A percentile compares a stretch with the other conserved stretches of the same genome.
These are phyloP conservation scores for Venturia pyrina DNA, from an alignment of 2,329 filamentous ascomycete species.

Conservation along the genomic window DNA sequence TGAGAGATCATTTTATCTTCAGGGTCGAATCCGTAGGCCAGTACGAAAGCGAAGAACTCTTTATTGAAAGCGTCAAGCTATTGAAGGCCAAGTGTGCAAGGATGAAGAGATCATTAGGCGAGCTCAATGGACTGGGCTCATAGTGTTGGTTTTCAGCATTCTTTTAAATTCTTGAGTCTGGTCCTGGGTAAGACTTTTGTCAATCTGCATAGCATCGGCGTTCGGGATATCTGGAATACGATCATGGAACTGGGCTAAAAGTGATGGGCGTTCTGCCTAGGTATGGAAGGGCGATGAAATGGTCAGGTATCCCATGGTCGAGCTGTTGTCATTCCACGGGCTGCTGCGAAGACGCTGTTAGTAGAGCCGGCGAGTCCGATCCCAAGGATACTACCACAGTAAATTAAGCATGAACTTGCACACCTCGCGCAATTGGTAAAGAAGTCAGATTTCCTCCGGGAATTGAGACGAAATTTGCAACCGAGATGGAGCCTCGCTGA, in stretches of 20 bases:
- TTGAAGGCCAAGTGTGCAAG: slow-evolving; percentile 75
- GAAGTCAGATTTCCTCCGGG: background rate
- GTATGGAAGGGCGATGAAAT: background rate
- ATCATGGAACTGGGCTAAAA: background rate
- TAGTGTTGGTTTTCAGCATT: background rate
- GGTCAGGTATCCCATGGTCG: background rate
- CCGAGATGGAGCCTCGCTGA: background rate
- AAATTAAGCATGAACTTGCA: background rate
- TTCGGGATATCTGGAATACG: background rate
- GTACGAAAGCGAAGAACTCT: slow-evolving; percentile 87
- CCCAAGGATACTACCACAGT: background rate
- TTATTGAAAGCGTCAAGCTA: slow-evolving; percentile 77
- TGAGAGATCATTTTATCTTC: slow-evolving; percentile 96
- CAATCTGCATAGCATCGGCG: slow-evolving; percentile 4
- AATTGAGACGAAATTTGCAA: background rate
- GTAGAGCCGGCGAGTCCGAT: background rate
- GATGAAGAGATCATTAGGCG: slow-evolving; percentile 55
- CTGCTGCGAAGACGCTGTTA: background rate
- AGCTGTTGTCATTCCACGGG: background rate
- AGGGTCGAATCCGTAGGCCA: slow-evolving; percentile 90
- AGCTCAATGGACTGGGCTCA: background rate
- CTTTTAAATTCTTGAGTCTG: background rate
- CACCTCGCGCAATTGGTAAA: background rate
- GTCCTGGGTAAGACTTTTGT: background rate
- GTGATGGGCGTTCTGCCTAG: background rate